Base-by-base conservation (phyloP, 1,284 basidiomycete genomes). In the Cryptococcus neoformans region DNA sequence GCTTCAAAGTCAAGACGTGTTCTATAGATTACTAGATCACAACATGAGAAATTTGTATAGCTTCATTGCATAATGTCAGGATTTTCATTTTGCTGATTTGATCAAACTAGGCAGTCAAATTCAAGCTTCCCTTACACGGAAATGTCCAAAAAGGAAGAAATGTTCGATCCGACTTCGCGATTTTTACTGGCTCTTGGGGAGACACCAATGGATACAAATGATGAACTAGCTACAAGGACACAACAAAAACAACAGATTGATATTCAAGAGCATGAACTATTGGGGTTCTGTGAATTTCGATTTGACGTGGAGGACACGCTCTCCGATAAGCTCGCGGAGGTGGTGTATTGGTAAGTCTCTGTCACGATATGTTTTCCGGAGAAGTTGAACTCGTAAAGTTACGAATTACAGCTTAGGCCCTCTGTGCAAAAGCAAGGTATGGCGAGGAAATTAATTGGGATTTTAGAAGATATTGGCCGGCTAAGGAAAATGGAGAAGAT, bases 291-390 rank as follows among this genome's bases (percentile, higher is more conserved):
- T n/a, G 67, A 66, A 39, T 76, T 75, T 53, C 62, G 74, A n/a
- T 78, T 76, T 51, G 74, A 76, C 51, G 74, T 69, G 3, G 76
- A 76, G 59, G 72, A 76, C 56, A 77, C 76, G 5, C 45, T 72
- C 49, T 60, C 60, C 1, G 37, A 52, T 2, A 54, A 62, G 28
- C 70, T 73, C 49, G 73, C 60, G 2, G 73, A 74, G 57, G 73
- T 76, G 2, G 58, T 70, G 1, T 76, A 76, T 55, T 74, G 72
- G 74, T 76, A 46, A 42, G 73, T 66, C 12, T 4, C 34, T 10
- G n/a, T 49, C 11, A 46, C n/a, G 14, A 10, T 21, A 10, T 46
- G 21, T 46, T 17, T 12, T 46, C 17, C 11, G 10, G 44, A n/a
- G 11, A 46, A 10, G 17, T 17, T 46, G 44, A 21, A 10, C n/a